These are phyloP conservation scores for Stachybotrys elegans DNA, from an alignment of 2,329 filamentous ascomycete species.

Conservation along the genomic window DNA sequence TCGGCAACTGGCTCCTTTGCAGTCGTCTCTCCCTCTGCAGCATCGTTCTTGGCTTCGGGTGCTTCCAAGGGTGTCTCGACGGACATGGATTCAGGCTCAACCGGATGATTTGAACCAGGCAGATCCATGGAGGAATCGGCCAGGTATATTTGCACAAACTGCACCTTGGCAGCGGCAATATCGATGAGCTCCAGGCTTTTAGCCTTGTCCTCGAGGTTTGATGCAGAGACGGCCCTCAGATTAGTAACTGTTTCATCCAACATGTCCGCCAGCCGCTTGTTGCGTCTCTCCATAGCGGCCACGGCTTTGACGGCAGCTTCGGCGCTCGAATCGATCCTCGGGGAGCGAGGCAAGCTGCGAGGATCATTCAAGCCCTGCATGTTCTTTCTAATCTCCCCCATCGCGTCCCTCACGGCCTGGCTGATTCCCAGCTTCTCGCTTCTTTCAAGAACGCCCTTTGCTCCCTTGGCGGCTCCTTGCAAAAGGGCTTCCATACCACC, in stretches of 20 bases:
- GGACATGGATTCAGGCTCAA: no score
- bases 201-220: constrained; percentile 41
- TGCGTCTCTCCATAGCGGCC: constrained; percentile 56
- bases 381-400: constrained; percentile 74
- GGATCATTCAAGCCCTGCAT: constrained; percentile 62
- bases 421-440: constrained; percentile 76
- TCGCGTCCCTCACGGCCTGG: constrained; percentile 72
- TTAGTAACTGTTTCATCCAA: constrained; percentile 61
- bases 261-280: constrained; percentile 61
- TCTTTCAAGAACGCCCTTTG: constrained; percentile 67
- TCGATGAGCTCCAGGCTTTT: constrained; percentile 51
- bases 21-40: no score
- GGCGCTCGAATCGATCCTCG: constrained; percentile 26
- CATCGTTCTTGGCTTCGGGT: no score
- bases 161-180: constrained; percentile 55
- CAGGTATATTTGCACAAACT: constrained; percentile 59
- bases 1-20: background rate
- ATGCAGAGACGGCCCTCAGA: constrained; percentile 55
- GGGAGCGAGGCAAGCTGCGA: constrained; percentile 35
- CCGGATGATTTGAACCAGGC: no score
- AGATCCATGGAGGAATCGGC: constrained; percentile 53
- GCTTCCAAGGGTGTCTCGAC: constrained; percentile 6
- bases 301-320: constrained; percentile 31
- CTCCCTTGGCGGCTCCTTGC: constrained; percentile 70
- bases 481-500: constrained; percentile 65